Base-by-base conservation (phyloP, 1,284 basidiomycete species). In the Apiotrichum mycotoxinovorans region DNA sequence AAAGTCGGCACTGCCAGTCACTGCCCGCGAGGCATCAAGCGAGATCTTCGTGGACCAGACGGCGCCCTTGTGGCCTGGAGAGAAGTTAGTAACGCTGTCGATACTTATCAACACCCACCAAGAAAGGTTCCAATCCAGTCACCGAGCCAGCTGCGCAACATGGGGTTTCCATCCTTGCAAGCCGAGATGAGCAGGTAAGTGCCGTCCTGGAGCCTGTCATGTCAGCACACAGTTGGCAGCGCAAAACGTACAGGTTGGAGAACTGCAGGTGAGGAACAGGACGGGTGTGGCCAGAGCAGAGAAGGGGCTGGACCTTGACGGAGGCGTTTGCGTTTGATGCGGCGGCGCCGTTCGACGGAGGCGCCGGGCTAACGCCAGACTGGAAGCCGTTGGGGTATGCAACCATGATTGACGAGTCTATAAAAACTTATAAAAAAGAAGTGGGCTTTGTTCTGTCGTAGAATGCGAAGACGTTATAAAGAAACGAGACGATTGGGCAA, bases 81-180 rank as follows among this genome's bases (percentile, higher is more conserved):
- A 30, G 12, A 30, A 30, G 4, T 33, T 23, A 42, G 54, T 22
- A 56, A 41, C 37, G 11, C 22, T 18, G 8, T 4, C 23, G 8
- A 14, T 8, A 7, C 12, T 23, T 47, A 22, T 12, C 22, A 43
- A n/a, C 3, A 34, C 75, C 56, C 43, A 78, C 82, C 94, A 18
- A 97, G 82, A 76, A 99, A 98, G 8, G 95, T 98, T 23, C 95
- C 95, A 68, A 97, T 89, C 95, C 95, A 98, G 77, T 98, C 95
- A 27, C 95, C 95, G 51, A 91, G 91, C 92, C 91, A 94, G 72
- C 93, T 91, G 65, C 92, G 85, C 64, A 96, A 80, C 91, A 95
- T 95, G 35, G 93, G 92, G 68, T 92, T 94, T 34, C 92, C 92
- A 81, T 96, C 93, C 79, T 97, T 96, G 81, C 93, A 96, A 67